These are phyloP conservation scores for Grosmannia huntii DNA, from an alignment of 2,329 filamentous ascomycete species.

Conservation along the genomic window DNA sequence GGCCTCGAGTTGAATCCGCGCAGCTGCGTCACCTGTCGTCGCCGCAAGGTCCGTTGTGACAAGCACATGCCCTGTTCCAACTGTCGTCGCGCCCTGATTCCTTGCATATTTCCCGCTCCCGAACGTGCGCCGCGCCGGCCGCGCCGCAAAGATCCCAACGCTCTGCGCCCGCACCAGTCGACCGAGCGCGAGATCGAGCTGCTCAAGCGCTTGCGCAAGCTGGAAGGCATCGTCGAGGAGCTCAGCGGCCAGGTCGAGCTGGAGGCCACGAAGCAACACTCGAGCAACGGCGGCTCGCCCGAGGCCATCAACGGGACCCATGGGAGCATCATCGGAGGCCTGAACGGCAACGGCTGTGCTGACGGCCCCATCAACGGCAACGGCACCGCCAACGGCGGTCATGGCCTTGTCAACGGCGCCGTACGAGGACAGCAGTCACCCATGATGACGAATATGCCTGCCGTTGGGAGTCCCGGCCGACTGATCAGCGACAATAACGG, in stretches of 20 bases:
- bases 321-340: constrained; percentile 1
- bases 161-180: constrained; percentile 36
- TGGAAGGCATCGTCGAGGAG: constrained; percentile 65
- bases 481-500: constrained; percentile 9
- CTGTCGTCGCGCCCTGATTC: constrained; percentile 38
- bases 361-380: constrained; percentile 3
- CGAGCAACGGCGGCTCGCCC: constrained; percentile 24
- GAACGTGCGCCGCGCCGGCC: constrained; percentile 42
- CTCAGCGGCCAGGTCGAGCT: constrained; percentile 51
- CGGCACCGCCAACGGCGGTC: background rate
- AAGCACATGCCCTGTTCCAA: constrained; percentile 44
- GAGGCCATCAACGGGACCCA: constrained; percentile 14
- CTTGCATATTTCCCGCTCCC: constrained; percentile 35
- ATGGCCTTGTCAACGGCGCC: background rate
- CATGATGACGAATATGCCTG: background rate
- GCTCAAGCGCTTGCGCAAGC: constrained; percentile 55
- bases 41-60: constrained; percentile 45
- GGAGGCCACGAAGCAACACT: constrained; percentile 27
- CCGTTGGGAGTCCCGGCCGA: constrained; percentile 8
- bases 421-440: constrained; percentile 5
- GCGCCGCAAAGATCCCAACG: constrained; percentile 51
- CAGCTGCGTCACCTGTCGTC: constrained; percentile 38
- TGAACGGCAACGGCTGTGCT: background rate
- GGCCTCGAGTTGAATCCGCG: constrained; percentile 23
- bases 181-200: constrained; percentile 55